Percentiles rank a stretch among this genome's conserved stretches.
Evolutionary conservation across 768 basidiomycete genomes (phyloP).

Genomic region (Leccinum fibrillosum): DNA sequence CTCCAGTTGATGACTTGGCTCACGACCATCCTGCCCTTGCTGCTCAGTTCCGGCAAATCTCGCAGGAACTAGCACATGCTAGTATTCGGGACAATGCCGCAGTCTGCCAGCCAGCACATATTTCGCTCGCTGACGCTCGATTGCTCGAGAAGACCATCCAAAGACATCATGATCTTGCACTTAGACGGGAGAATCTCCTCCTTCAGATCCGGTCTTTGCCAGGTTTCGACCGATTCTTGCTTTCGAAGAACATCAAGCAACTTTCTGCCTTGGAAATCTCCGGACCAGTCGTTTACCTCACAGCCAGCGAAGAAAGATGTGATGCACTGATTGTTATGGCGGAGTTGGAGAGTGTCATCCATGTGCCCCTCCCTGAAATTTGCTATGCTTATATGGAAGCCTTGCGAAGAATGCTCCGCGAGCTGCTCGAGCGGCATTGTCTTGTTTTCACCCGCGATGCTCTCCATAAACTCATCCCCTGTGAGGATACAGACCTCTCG

Average conservation of each 20-base stretch:
- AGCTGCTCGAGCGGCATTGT: neutral
- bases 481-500: neutral
- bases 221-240: neutral
- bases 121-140: neutral
- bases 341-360: neutral
- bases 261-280: neutral
- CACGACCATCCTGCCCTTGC: neutral
- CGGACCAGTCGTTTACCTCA: neutral
- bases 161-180: neutral
- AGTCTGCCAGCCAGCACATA: neutral
- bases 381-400: neutral
- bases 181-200: neutral
- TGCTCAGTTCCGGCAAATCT: neutral
- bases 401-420: neutral
- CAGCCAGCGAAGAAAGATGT: neutral
- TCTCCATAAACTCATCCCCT: rapidly evolving
- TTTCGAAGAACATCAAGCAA: neutral
- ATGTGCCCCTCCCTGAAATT: neutral
- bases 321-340: neutral
- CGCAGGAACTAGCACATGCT: neutral
- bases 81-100: neutral
- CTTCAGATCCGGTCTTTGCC: neutral
- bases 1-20: neutral
- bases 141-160: neutral
- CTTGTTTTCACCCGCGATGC: neutral